A percentile compares a stretch with the other conserved stretches of the same genome.
Conservation (phyloP, 2,329 filamentous ascomycete species). For the Aspergillus pseudonomiae region DNA sequence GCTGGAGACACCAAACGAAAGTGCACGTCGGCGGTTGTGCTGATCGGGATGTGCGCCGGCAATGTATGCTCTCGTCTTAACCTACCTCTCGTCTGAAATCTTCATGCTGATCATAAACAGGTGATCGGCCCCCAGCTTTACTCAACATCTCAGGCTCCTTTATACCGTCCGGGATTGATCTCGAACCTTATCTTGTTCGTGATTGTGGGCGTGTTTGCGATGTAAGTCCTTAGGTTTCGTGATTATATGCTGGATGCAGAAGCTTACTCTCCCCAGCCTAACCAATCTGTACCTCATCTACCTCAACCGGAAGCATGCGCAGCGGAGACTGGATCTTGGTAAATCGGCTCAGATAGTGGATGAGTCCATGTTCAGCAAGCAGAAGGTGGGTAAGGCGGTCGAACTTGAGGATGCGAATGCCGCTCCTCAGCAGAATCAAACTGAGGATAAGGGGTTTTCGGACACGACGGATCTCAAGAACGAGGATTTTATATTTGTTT, state of each 20-base stretch:
- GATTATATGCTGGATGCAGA: not conserved
- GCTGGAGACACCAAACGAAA: constrained; percentile 43
- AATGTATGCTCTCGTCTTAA: constrained; percentile 25
- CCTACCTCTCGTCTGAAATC: rapidly evolving
- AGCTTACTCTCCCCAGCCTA: constrained; percentile 15
- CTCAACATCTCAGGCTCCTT: constrained; percentile 36
- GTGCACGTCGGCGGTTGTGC: constrained; percentile 38
- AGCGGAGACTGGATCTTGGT: constrained; percentile 32
- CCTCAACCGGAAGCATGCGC: constrained; percentile 35
- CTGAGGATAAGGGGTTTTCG: constrained; percentile 17
- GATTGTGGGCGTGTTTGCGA: constrained; percentile 29
- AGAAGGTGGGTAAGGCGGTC: constrained; percentile 12
- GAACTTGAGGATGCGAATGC: constrained; percentile 13
- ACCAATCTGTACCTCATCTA: constrained; percentile 35
- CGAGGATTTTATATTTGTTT: constrained; percentile 25
- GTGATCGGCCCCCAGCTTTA: constrained; percentile 40
- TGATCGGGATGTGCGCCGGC: constrained; percentile 41
- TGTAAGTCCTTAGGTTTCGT: constrained; percentile 19
- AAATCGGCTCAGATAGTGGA: constrained; percentile 34
- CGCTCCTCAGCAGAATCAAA: not conserved
- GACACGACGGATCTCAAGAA: constrained; percentile 22
- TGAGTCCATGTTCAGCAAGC: constrained; percentile 39
- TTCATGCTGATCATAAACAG: not conserved
- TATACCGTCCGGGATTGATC: constrained; percentile 39
- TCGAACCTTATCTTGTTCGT: constrained; percentile 39